Evolutionary conservation across 208 protist species (phyloP).

Genomic region (Angomonas desouzai): DNA sequence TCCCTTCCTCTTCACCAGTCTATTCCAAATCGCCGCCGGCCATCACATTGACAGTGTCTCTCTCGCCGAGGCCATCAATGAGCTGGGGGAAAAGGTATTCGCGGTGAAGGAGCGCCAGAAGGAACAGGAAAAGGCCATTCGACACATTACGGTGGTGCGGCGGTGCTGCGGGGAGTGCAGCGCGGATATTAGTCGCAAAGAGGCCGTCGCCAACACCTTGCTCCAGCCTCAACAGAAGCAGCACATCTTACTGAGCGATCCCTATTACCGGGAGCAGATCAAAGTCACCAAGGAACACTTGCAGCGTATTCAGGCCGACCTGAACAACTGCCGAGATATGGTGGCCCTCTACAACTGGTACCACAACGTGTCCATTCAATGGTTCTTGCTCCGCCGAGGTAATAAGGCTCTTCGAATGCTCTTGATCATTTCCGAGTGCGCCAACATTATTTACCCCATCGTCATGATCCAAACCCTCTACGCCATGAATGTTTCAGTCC

Average conservation of each 20-base stretch:
- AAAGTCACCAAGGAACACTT: conserved; percentile 61
- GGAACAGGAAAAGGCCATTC: conserved; percentile 64
- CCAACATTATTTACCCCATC: conserved; percentile 82
- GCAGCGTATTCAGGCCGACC: conserved; percentile 62
- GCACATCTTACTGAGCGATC: conserved; percentile 56
- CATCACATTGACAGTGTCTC: conserved; percentile 76
- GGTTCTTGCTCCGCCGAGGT: conserved; percentile 51
- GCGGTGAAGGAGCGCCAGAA: conserved; percentile 32
- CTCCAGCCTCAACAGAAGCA: conserved; percentile 55
- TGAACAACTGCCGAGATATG: conserved; percentile 76
- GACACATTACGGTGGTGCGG: conserved; percentile 66
- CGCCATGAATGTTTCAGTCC: conserved; percentile 76
- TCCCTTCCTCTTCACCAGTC: conserved; percentile 62
- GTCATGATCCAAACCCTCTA: conserved; percentile 76
- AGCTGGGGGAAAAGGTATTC: conserved; percentile 71
- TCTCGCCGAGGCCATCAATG: conserved; percentile 58
- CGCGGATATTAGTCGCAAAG: conserved; percentile 62
- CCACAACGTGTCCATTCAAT: conserved; percentile 76
- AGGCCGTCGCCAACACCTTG: conserved; percentile 57
- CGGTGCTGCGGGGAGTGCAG: conserved; percentile 85
- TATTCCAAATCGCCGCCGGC: conserved; percentile 76
- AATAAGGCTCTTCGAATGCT: conserved; percentile 76
- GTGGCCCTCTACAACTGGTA: conserved; percentile 84
- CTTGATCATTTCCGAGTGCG: conserved; percentile 62
- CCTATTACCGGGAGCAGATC: conserved; percentile 45